Conservation (phyloP, 2,329 filamentous ascomycete genomes). For the Hypoxylon sp. region DNA sequence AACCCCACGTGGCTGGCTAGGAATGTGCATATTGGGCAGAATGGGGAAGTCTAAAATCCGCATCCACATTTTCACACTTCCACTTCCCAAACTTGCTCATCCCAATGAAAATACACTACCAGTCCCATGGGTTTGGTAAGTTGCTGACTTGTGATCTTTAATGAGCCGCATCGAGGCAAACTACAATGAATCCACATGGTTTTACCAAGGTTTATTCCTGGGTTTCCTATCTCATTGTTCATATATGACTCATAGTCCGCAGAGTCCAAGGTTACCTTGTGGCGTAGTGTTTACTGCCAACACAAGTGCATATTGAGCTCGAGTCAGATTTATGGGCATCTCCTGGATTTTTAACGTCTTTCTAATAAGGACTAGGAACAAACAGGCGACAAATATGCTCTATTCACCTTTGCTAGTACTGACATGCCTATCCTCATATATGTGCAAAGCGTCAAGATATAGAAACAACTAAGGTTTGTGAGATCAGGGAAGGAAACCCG, state of each 20-base stretch:
- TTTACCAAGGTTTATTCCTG: not conserved
- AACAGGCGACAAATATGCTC: not conserved
- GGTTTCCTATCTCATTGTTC: not conserved
- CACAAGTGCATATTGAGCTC: not conserved
- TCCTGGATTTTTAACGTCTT: too few species aligned
- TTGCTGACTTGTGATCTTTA: not conserved
- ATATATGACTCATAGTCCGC: not conserved
- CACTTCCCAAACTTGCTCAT: conserved; percentile 1
- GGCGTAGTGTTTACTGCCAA: not conserved
- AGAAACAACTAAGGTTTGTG: not conserved
- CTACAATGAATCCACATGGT: not conserved
- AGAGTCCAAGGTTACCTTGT: not conserved
- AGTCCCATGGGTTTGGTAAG: not conserved
- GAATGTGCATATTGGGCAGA: not conserved
- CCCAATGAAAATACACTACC: not conserved
- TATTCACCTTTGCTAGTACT: not conserved
- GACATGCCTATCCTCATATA: not conserved
- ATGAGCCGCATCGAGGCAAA: conserved; percentile 1
- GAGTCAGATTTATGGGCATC: not conserved
- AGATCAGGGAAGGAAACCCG: conserved; percentile 53
- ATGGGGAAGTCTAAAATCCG: not conserved
- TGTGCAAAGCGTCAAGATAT: not conserved
- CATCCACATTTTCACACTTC: conserved; percentile 5
- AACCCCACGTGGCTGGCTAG: conserved; percentile 38
- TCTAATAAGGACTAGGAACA: not conserved